Conservation (phyloP, 345 rosid species). For the Balakata baccata region DNA sequence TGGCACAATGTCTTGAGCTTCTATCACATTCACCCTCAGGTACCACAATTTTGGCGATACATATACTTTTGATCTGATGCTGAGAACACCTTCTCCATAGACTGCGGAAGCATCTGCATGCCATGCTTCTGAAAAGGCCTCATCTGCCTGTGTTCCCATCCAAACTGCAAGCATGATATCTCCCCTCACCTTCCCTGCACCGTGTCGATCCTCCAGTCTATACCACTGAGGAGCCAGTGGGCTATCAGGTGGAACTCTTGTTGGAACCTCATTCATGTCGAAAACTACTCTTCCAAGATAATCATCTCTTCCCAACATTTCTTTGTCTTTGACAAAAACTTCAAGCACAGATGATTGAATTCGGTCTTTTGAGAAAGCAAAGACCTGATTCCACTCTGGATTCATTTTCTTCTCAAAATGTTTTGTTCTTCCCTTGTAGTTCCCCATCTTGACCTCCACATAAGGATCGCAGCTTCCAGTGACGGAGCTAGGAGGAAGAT, state of each 20-base stretch:
- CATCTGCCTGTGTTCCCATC: conserved; percentile 97
- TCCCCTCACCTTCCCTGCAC: conserved; percentile 70
- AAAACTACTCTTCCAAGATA: conserved; percentile 65
- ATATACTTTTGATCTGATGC: conserved; percentile 69
- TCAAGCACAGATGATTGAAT: conserved; percentile 72
- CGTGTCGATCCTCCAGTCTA: conserved; percentile 63
- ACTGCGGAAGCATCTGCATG: conserved; percentile 69
- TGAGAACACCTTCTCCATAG: conserved; percentile 60
- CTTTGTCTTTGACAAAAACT: conserved; percentile 68
- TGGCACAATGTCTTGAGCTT: conserved; percentile 79
- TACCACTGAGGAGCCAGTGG: conserved; percentile 96
- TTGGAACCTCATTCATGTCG: conserved; percentile 79
- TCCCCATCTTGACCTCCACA: conserved; percentile 85
- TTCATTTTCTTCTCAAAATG: conserved; percentile 66
- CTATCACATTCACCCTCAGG: conserved; percentile 73
- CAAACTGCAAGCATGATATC: conserved; percentile 87
- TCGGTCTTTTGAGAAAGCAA: conserved; percentile 79
- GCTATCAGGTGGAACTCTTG: conserved; percentile 92
- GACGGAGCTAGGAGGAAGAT: conserved; percentile 57
- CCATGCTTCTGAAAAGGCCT: conserved; percentile 86
- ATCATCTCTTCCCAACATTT: conserved; percentile 72
- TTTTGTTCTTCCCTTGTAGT: conserved; percentile 82
- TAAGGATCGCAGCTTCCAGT: conserved; percentile 81
- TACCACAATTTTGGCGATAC: conserved; percentile 90
- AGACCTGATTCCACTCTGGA: conserved; percentile 94